Conservation (phyloP, 1,284 basidiomycete genomes). For the Irpex sp. region DNA sequence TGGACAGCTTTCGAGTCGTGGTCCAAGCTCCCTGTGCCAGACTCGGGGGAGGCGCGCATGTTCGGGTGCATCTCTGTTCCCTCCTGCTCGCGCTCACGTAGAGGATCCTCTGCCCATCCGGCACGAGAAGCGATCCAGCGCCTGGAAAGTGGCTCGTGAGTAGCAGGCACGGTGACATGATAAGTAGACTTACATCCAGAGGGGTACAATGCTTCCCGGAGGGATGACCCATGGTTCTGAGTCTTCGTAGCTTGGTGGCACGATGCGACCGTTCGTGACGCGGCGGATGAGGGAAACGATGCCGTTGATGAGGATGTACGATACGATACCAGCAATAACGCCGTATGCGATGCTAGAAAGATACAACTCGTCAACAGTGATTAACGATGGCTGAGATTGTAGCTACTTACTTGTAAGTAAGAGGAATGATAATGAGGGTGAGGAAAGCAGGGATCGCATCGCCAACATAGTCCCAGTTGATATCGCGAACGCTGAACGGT, state of each 20-base stretch:
- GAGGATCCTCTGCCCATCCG: neutral
- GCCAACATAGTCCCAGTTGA: constrained; percentile 92
- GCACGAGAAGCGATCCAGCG: neutral
- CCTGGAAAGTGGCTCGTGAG: neutral
- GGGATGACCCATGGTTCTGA: constrained; percentile 78
- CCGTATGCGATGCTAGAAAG: constrained; percentile 86
- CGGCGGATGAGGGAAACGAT: constrained; percentile 69
- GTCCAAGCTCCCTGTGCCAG: neutral
- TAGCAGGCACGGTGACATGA: neutral
- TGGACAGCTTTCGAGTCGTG: neutral
- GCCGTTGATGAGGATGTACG: constrained; percentile 83
- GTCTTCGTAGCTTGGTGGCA: constrained; percentile 73
- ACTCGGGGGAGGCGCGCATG: neutral
- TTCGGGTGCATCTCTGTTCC: neutral
- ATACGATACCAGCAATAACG: constrained; percentile 83
- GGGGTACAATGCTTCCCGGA: constrained; percentile 72
- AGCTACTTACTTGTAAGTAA: constrained; percentile 76
- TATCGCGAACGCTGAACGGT: constrained; percentile 69
- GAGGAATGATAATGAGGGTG: constrained; percentile 80
- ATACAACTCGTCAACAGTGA: neutral
- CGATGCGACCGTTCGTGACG: constrained; percentile 64
- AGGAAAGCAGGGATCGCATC: constrained; percentile 86
- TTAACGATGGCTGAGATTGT: neutral
- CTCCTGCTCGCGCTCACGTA: neutral
- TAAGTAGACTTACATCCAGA: constrained; percentile 64